A percentile compares a stretch with the other conserved stretches of the same genome.
These are phyloP conservation scores for Chaetomium fimeti DNA, from an alignment of 495 filamentous ascomycete genomes.

Conservation along the genomic window DNA sequence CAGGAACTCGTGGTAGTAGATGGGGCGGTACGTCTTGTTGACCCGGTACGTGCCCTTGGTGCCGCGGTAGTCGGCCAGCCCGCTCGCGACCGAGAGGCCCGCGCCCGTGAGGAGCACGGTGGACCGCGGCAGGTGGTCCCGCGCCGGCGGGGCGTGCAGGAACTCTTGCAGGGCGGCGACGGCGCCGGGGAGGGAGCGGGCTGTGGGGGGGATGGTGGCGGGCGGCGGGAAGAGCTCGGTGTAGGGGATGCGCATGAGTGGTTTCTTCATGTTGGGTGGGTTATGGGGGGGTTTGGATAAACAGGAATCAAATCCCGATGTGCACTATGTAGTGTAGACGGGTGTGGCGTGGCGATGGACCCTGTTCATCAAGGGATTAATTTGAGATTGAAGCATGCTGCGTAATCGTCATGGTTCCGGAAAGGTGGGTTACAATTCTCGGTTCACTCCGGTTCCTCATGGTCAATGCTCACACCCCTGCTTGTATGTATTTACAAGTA, in stretches of 20 bases:
- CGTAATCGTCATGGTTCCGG: conserved; percentile 1
- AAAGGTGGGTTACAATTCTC: neutral
- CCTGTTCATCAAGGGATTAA: neutral
- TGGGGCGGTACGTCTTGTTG: conserved; percentile 84
- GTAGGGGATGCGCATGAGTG: conserved; percentile 82
- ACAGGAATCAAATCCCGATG: too few species aligned
- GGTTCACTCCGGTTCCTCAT: neutral
- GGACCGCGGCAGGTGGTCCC: conserved; percentile 44
- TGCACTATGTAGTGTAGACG: too few species aligned
- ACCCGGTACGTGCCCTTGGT: conserved; percentile 85
- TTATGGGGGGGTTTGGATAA: neutral
- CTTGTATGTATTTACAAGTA: neutral
- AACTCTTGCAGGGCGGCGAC: conserved; percentile 73
- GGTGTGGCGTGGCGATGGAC: too few species aligned
- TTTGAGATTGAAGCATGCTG: neutral
- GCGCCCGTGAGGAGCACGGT: conserved; percentile 84
- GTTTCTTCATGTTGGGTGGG: conserved; percentile 26
- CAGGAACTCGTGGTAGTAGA: conserved; percentile 89
- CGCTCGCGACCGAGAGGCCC: conserved; percentile 89
- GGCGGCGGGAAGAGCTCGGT: conserved; percentile 80
- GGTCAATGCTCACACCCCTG: neutral
- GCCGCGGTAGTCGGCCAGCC: conserved; percentile 90
- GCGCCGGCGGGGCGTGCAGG: conserved; percentile 58
- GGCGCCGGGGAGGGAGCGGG: conserved; percentile 67
- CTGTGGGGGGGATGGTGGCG: conserved; percentile 66